Conservation (phyloP, 2,329 filamentous ascomycete genomes). For the Cytospora paraplurivora region DNA sequence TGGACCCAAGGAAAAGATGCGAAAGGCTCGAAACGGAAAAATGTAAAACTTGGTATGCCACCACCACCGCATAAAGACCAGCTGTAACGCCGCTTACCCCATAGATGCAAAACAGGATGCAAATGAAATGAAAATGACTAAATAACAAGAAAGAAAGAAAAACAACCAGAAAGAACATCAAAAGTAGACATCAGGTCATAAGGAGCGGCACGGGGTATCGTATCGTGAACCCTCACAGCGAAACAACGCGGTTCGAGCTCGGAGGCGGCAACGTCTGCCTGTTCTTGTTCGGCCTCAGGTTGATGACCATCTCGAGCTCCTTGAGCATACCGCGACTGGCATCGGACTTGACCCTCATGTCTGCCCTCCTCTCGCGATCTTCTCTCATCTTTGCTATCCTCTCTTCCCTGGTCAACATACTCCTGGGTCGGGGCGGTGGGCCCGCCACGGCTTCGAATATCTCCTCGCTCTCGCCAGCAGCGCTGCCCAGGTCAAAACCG, state of each 20-base stretch:
- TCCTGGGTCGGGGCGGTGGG: conserved; percentile 69
- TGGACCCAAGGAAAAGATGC: conserved; percentile 7
- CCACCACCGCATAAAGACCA: conserved; percentile 1
- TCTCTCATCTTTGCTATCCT: conserved; percentile 85
- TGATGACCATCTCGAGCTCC: conserved; percentile 89
- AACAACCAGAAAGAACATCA: conserved; percentile 25
- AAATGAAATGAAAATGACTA: no score
- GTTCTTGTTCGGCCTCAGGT: conserved; percentile 46
- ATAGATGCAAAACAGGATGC: conserved; percentile 18
- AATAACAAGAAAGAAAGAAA: conserved; percentile 18
- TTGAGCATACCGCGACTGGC: conserved; percentile 87
- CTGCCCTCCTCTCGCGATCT: conserved; percentile 74
- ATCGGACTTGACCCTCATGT: conserved; percentile 72
- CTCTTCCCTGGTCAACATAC: conserved; percentile 79
- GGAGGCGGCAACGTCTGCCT: conserved; percentile 41
- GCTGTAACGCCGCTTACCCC: conserved; percentile 22
- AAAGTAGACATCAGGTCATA: conserved; percentile 25
- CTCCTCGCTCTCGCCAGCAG: conserved; percentile 65
- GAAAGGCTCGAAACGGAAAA: background rate
- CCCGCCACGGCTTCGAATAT: conserved; percentile 90
- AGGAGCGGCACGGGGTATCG: conserved; percentile 21
- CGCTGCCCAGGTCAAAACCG: conserved; percentile 52
- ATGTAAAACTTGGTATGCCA: conserved; percentile 5
- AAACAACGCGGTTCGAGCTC: conserved; percentile 43
- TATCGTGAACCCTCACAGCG: conserved; percentile 39